Base-by-base conservation (phyloP, 805 yeast species). In the Cyberlindnera euphorbiae region DNA sequence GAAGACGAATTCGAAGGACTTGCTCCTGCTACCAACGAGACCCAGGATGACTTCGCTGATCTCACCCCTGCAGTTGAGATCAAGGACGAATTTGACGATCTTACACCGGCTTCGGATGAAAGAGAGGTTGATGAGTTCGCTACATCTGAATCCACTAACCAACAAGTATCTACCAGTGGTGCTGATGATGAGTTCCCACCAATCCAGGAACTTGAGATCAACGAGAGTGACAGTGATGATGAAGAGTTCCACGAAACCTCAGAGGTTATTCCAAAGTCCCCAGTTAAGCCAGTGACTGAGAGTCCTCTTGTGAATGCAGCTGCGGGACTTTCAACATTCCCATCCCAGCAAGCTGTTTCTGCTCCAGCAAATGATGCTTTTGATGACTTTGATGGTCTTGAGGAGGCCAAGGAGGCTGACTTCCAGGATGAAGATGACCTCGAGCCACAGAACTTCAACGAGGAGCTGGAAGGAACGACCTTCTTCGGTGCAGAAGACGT, bases 131-230 rank as follows among this genome's bases (percentile, higher is more conserved):
- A n/a, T n/a, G n/a, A n/a, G n/a, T n/a, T n/a, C n/a, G n/a, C n/a
- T n/a, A n/a, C n/a, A n/a, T n/a, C n/a, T n/a, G n/a, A n/a, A n/a
- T n/a, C n/a, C n/a, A n/a, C n/a, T n/a, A n/a, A 47, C 17, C 35
- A 14, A 7, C 9, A 26, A 26, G 8, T 13, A 14, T 8, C 28
- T 6, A 6, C 17, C 14, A 24, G 41, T 19, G 50, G 38, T 16
- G 50, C 36, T 15, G 66, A 60, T 32, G 69, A 66, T 11, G 84
- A 78, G 45, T 78, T 79, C 39, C 49, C 47, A 28, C 45, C 49
- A 33, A 40, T 44, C 25, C 45, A 44, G 17, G 47, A 41, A 38
- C 35, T 35, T 19, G 41, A 33, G 17, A 42, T 42, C 34, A 41
- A 30, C 26, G 42, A 42, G 33, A 41, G 42, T 33, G 47, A 46